A percentile compares a stretch with the other conserved stretches of the same genome.
Conservation (phyloP, 805 yeast genomes). For the Myxozyma melibiosi region DNA sequence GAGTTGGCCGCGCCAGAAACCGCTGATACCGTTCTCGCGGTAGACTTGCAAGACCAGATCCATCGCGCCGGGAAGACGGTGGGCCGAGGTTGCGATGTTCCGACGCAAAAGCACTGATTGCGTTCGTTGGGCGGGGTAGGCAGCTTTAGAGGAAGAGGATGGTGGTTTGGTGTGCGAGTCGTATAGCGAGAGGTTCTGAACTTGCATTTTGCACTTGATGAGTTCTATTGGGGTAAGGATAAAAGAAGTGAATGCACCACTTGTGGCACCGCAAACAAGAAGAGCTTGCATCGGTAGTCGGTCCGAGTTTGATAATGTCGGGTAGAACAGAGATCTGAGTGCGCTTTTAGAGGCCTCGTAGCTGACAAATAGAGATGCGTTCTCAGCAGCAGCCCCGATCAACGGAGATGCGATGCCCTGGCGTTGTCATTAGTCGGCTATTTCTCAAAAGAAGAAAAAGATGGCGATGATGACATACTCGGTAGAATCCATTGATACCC, state of each 20-base stretch:
- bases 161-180: background rate
- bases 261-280: slow-evolving; percentile 71
- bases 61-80: slow-evolving; percentile 26
- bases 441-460: background rate
- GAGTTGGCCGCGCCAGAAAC: slow-evolving; percentile 86
- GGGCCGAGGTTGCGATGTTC: slow-evolving; percentile 3
- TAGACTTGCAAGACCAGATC: slow-evolving; percentile 47
- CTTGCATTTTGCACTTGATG: slow-evolving; percentile 85
- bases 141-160: no score
- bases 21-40: slow-evolving; percentile 58
- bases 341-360: slow-evolving; percentile 15
- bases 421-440: background rate
- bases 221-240: slow-evolving; percentile 91
- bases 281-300: slow-evolving; percentile 49
- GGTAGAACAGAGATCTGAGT: slow-evolving; percentile 1
- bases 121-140: background rate
- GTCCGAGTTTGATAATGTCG: background rate
- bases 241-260: slow-evolving; percentile 81
- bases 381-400: slow-evolving; percentile 87
- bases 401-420: slow-evolving; percentile 76
- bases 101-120: background rate
- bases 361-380: slow-evolving; percentile 69
- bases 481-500: slow-evolving; percentile 78
- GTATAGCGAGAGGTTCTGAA: slow-evolving; percentile 47
- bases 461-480: slow-evolving; percentile 35